Base-by-base conservation (phyloP, 2,329 filamentous ascomycete species). In the Graphilbum fragrans region DNA sequence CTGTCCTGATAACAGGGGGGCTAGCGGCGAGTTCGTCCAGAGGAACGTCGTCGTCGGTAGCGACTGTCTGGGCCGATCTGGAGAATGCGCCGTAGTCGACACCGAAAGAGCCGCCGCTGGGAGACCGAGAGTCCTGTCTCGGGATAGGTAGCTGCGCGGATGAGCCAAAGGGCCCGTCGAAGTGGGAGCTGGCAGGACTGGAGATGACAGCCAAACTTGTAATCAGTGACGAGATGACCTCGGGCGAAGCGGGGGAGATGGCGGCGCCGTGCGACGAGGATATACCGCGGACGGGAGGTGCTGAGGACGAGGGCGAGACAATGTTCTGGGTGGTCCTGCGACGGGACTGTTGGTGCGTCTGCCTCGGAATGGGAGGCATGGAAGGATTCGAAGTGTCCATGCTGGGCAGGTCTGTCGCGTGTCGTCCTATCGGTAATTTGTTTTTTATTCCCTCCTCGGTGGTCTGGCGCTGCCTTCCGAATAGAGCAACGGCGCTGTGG, bases 1-100 rank as follows among this genome's bases (percentile, higher is more conserved):
- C 76, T 25, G 88, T 94, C 48, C 82, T 80, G 51, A 93, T 74
- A 41, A 90, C 74, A 17, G 87, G 86, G 12, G 86, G 64, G 37
- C 66, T 64, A 19, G 77, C 76, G 23, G 77, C 70, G 35, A 79
- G 62, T 41, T 80, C 72, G 60, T 79, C 70, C 48, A 79, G 59
- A 11, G 70, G 65, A 6, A 65, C 51, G 44, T 61, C 56, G 29
- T 69, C 65, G 38, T 72, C 65, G 35, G 64, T 54, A 12, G 69
- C 53, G 17, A 74, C 66, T 40, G 68, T 67, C 25, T 68, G 61
- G 17, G 66, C 62, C 5, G 70, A 64, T 37, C 70, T 63, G 38
- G 70, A 65, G 57, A 75, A 81, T 45, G 76, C 70, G 45, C 80
- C 76, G 69, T 86, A 86, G 55, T 85, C 82, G 60, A 85, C 74